Evolutionary conservation across 2,329 filamentous ascomycete genomes (phyloP), one percentile per base, ranked within the genome.

Genomic region (Fusarium solani-melongenae): DNA sequence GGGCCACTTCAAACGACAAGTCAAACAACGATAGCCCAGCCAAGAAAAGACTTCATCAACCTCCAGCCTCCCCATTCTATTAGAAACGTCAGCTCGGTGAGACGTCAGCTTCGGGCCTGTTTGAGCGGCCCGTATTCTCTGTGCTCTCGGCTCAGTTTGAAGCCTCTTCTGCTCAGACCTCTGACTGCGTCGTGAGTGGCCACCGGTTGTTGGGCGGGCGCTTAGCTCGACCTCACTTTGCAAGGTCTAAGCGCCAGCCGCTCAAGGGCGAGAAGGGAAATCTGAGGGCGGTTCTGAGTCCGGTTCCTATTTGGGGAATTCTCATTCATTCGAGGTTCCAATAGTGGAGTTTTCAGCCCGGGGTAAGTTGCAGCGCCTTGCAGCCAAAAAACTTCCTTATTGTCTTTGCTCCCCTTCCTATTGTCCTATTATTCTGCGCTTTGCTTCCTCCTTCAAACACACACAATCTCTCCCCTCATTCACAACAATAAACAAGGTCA

Each of bases 201-300:
- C 55, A 69, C 67, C 46, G 15, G 55, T 55, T 55, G 65, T 69
- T 77, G 46, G 22, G 64, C 61, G 69, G 76, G 76, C 76, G 76
- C 74, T 77, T 76, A 78, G 46, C 65, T 59, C 63, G 60, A 66
- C 41, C 62, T 51, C 65, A 27, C 60, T 29, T 31, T 59, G 58
- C 53, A 57, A 62, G 62, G 66, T 67, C 76, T 74, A 78, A 79
- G 77, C 77, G 77, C 77, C 71, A 51, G 73, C 70, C 74, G 70
- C 72, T 66, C 55, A 66, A 68, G 14, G 46, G 64, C 62, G 49
- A 70, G 70, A 66, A 67, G 74, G 70, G 27, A 33, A 57, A 60
- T 46, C 65, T 31, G 55, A 67, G 34, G 44, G 55, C 41, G 71
- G 70, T 69, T 74, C 69, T 67, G 57, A 41, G 24, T 66, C 51